Evolutionary conservation across 306 rosid genomes (phyloP).

Genomic region (Quercus wislizeni): DNA sequence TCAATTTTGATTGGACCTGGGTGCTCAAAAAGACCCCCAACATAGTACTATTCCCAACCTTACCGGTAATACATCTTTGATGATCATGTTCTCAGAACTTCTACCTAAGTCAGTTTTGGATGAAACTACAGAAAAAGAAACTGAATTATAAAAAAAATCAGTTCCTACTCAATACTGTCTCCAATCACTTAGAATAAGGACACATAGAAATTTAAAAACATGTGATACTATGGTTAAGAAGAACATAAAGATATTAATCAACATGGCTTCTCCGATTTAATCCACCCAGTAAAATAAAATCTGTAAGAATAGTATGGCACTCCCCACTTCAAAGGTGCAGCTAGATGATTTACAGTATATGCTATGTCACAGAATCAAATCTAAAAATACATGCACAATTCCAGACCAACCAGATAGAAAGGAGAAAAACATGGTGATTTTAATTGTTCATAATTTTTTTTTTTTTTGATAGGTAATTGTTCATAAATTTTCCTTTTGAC

Average conservation of each 20-base stretch:
- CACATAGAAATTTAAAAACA: neutral
- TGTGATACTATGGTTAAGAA: neutral
- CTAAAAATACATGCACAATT: neutral
- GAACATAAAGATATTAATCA: neutral
- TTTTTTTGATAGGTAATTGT: neutral
- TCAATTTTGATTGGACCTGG: neutral
- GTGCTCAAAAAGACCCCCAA: neutral
- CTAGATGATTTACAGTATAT: neutral
- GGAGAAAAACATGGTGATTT: neutral
- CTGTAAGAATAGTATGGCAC: neutral
- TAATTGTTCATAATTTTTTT: neutral
- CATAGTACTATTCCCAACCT: neutral
- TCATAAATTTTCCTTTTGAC: neutral
- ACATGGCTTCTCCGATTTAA: neutral
- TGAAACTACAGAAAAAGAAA: neutral
- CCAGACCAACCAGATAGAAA: no score
- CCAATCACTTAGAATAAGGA: neutral
- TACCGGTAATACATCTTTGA: neutral
- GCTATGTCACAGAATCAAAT: neutral
- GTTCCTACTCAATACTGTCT: neutral
- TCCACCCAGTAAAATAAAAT: neutral
- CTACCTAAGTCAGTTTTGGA: neutral
- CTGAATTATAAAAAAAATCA: neutral
- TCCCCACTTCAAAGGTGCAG: neutral
- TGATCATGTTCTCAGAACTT: neutral